Conservation (phyloP, 140 eudicot genomes). For the Anethum foeniculum region DNA sequence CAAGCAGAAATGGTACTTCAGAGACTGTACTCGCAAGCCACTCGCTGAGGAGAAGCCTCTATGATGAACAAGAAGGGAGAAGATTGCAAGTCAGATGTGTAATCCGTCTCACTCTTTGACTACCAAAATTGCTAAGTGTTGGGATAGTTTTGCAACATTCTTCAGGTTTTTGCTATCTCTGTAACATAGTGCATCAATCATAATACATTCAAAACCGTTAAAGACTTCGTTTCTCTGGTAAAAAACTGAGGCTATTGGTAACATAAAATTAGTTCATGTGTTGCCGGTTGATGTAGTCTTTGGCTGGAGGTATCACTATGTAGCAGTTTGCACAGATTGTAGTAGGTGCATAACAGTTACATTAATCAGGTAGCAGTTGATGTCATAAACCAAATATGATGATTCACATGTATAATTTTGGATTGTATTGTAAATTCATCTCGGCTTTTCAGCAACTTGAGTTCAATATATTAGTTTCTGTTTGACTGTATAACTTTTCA, state of each 20-base stretch:
- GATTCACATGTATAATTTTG: not conserved
- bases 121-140: not conserved
- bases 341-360: not conserved
- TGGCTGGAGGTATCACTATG: not conserved
- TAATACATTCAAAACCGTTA: not conserved
- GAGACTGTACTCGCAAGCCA: constrained; percentile 65
- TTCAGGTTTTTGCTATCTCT: not conserved
- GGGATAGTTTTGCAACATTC: not conserved
- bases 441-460: not conserved
- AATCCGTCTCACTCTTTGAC: not conserved
- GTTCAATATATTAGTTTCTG: not conserved
- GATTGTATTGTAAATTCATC: not conserved
- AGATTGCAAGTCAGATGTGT: constrained; percentile 10
- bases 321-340: not conserved
- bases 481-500: not conserved
- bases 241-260: constrained; percentile 17
- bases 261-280: constrained; percentile 57
- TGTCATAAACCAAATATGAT: not conserved
- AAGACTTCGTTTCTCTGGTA: not conserved
- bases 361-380: not conserved
- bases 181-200: not conserved
- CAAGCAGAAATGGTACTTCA: constrained; percentile 49
- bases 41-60: constrained; percentile 29
- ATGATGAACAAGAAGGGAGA: constrained; percentile 35
- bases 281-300: constrained; percentile 27